phyloP scores from a whole-genome alignment of 73 alveolate genomes.

The Paramecium sexaurelia region DNA sequence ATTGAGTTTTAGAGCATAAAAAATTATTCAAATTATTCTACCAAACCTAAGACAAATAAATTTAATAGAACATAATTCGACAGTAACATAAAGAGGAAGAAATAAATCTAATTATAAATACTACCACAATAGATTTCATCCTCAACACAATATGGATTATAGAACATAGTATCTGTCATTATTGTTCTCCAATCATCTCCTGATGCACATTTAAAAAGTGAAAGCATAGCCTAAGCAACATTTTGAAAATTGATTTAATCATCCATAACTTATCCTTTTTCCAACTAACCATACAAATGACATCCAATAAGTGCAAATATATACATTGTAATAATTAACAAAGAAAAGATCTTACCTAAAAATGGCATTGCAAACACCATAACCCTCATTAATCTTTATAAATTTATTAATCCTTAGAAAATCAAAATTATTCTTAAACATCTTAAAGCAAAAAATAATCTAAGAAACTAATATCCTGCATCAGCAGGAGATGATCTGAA shows the following conservation, averaged over 20 bases:
- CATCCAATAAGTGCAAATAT: constrained; percentile 13
- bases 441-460: constrained; percentile 22
- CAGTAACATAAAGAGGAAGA: background rate
- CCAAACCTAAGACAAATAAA: constrained; percentile 46
- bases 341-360: background rate
- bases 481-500: background rate
- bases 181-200: constrained; percentile 49
- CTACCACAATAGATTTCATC: constrained; percentile 40
- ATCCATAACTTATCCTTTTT: constrained; percentile 37
- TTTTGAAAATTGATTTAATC: constrained; percentile 10
- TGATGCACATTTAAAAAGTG: constrained; percentile 17
- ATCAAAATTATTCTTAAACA: constrained; percentile 3
- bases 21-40: constrained; percentile 34
- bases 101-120: background rate
- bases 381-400: constrained; percentile 42
- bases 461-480: background rate
- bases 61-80: constrained; percentile 23
- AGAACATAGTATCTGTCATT: constrained; percentile 43
- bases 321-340: background rate
- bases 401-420: background rate
- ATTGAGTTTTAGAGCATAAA: background rate
- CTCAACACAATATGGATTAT: constrained; percentile 33
- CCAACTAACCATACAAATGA: constrained; percentile 5
- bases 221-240: background rate
- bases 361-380: constrained; percentile 50